Evolutionary conservation across 2,329 filamentous ascomycete species (phyloP).

Genomic region (Peltaster fructicola): DNA sequence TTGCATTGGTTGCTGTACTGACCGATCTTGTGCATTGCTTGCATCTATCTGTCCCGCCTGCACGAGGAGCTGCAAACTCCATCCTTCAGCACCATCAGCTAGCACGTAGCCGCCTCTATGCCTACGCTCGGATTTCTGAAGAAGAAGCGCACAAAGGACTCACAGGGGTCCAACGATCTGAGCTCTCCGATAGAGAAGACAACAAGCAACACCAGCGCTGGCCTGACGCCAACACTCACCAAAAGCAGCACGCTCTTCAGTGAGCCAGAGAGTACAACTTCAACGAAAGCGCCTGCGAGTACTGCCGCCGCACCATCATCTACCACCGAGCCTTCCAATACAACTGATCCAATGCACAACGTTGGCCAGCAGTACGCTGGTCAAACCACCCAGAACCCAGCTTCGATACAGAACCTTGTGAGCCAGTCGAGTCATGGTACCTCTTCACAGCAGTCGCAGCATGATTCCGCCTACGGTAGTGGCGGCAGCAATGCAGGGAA

Average conservation of each 20-base stretch:
- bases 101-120: conserved; percentile 50
- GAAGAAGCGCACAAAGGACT: conserved; percentile 97
- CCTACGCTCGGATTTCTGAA: conserved; percentile 91
- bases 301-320: conserved; percentile 6
- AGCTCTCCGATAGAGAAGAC: conserved; percentile 40
- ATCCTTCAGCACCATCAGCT: too few species aligned
- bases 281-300: conserved; percentile 5
- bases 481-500: conserved; percentile 21
- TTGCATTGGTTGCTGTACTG: too few species aligned
- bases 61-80: too few species aligned
- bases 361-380: conserved; percentile 12
- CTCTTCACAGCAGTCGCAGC: conserved; percentile 15
- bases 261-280: conserved; percentile 13
- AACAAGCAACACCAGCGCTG: conserved; percentile 23
- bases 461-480: conserved; percentile 18
- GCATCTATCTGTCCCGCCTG: too few species aligned
- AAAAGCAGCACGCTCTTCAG: conserved; percentile 13
- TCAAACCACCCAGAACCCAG: conserved; percentile 42
- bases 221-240: conserved; percentile 32
- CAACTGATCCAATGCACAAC: conserved; percentile 24
- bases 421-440: conserved; percentile 38
- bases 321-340: conserved; percentile 10
- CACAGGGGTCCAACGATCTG: conserved; percentile 37
- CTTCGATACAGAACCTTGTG: conserved; percentile 72
- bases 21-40: too few species aligned